Evolutionary conservation across 192 early-diverging fungal species (phyloP).

Genomic region (Helicostylum pulchrum): DNA sequence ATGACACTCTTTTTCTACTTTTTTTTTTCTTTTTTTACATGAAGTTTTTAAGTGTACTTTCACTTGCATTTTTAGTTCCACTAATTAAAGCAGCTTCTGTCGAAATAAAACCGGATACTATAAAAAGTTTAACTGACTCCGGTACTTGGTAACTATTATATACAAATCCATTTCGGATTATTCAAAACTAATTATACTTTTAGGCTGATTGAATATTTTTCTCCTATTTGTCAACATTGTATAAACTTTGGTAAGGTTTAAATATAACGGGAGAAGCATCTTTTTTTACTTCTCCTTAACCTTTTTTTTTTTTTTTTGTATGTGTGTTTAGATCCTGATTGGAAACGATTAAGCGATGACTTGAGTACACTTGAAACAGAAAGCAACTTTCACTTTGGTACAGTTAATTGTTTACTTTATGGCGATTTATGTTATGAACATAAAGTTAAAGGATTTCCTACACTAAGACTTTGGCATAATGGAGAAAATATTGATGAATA

Average conservation of each 20-base stretch:
- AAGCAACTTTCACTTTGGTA: conserved; percentile 57
- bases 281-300: too few relatives aligned
- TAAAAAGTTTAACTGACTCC: neutral
- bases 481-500: conserved; percentile 21
- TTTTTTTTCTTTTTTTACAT: neutral
- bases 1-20: neutral
- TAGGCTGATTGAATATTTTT: conserved; percentile 53
- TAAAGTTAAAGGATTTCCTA: conserved; percentile 56
- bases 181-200: neutral
- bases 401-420: conserved; percentile 66
- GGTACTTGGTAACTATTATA: conserved; percentile 5
- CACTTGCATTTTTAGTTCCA: neutral
- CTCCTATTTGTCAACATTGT: conserved; percentile 46
- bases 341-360: conserved; percentile 41
- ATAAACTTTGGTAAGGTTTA: conserved; percentile 36
- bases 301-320: neutral
- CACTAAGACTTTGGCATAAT: conserved; percentile 51
- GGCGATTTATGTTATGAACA: conserved; percentile 63
- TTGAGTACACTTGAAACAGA: conserved; percentile 30
- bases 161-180: neutral
- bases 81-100: neutral
- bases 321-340: conserved; percentile 41
- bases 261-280: neutral
- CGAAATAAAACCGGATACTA: conserved; percentile 1
- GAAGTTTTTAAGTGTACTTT: neutral